Conservation (phyloP, 2,329 filamentous ascomycete species). For the Diaporthe citriasiana region DNA sequence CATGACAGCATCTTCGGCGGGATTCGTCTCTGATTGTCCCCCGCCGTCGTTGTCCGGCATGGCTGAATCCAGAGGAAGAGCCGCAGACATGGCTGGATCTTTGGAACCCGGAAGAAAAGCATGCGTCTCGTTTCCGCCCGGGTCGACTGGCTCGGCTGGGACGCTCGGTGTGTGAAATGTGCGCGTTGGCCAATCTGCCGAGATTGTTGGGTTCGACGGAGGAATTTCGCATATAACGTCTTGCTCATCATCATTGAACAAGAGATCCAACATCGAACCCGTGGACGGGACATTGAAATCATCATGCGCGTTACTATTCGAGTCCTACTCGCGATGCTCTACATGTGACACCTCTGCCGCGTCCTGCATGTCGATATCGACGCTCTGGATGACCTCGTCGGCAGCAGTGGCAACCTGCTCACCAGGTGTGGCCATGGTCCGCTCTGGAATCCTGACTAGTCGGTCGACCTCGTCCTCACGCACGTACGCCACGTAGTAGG, state of each 20-base stretch:
- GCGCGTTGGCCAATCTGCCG: too few species aligned
- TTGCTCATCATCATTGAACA: neutral
- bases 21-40: neutral
- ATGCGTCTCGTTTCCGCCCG: neutral
- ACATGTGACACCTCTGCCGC: slow-evolving; percentile 33
- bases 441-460: slow-evolving; percentile 45
- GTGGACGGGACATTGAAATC: neutral
- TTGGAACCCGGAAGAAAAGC: neutral
- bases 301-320: slow-evolving; percentile 8
- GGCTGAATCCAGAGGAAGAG: neutral
- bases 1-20: neutral
- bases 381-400: slow-evolving; percentile 4
- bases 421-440: neutral
- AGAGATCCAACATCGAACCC: neutral
- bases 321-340: slow-evolving; percentile 37
- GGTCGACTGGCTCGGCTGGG: neutral
- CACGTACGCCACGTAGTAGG: slow-evolving; percentile 60
- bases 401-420: slow-evolving; percentile 9
- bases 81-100: neutral
- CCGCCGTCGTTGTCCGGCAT: neutral
- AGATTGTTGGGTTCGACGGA: too few species aligned
- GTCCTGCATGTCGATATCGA: slow-evolving; percentile 35
- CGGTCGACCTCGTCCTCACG: slow-evolving; percentile 47
- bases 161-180: neutral
- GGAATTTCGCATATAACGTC: too few species aligned